Conservation (phyloP, 1,139 yeast genomes). For the Candida sp. region DNA sequence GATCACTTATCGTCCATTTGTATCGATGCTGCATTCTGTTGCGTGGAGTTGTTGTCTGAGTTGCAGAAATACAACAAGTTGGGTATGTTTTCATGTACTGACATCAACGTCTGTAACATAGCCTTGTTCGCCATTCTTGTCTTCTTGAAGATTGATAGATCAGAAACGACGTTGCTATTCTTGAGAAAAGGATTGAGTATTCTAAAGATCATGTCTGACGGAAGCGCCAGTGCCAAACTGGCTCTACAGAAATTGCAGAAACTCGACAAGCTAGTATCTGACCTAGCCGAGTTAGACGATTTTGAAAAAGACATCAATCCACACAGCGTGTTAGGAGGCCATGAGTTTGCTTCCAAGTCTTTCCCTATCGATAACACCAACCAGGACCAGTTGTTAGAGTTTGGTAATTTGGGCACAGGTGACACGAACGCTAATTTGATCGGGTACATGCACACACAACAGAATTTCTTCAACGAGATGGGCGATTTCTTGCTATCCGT, state of each 20-base stretch:
- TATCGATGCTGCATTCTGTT: conserved; percentile 22
- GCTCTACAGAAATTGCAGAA: conserved; percentile 11
- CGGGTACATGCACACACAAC: conserved; percentile 8
- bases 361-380: conserved; percentile 9
- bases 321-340: conserved; percentile 10
- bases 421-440: conserved; percentile 6
- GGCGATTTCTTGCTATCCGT: conserved; percentile 11
- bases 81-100: conserved; percentile 22
- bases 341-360: conserved; percentile 12
- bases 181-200: conserved; percentile 21
- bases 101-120: conserved; percentile 20
- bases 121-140: conserved; percentile 20
- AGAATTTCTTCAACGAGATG: conserved; percentile 10
- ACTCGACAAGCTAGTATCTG: conserved; percentile 13
- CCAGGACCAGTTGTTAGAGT: conserved; percentile 8
- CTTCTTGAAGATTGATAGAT: conserved; percentile 19
- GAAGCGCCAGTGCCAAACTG: conserved; percentile 21
- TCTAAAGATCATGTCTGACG: conserved; percentile 18
- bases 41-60: conserved; percentile 18
- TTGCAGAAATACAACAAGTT: conserved; percentile 18
- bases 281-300: conserved; percentile 14
- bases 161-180: conserved; percentile 19
- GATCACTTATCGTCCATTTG: conserved; percentile 22
- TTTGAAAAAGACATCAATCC: conserved; percentile 10
- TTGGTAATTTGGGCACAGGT: conserved; percentile 6